phyloP scores from a whole-genome alignment of 2,329 filamentous ascomycete genomes.

The Fusarium caatingaense region DNA sequence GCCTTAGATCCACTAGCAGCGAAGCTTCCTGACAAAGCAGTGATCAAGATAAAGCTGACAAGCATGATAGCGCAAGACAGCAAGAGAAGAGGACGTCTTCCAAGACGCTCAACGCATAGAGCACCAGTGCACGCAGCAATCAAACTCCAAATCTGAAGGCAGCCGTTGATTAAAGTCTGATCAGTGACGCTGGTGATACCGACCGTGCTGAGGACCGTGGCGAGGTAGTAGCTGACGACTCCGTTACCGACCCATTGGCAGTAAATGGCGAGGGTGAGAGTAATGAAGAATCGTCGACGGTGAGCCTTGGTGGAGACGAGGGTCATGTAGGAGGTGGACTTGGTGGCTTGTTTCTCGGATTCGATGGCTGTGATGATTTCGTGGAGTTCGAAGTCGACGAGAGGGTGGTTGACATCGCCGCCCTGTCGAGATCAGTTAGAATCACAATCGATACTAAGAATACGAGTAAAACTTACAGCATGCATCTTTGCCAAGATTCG shows the following conservation, averaged over 20 bases:
- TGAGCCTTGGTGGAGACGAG: slow-evolving; percentile 14
- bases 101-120: neutral
- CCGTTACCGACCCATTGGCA: slow-evolving; percentile 24
- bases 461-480: neutral
- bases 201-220: slow-evolving; percentile 2
- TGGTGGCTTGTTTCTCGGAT: slow-evolving; percentile 12
- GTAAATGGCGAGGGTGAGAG: slow-evolving; percentile 6
- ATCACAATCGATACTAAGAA: too few species aligned
- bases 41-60: slow-evolving; percentile 17
- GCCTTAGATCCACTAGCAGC: slow-evolving; percentile 9
- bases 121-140: slow-evolving; percentile 14
- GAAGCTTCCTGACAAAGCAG: slow-evolving; percentile 17
- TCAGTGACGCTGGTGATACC: slow-evolving; percentile 22
- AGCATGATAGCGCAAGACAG: slow-evolving; percentile 14
- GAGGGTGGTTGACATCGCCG: slow-evolving; percentile 10
- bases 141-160: slow-evolving; percentile 22
- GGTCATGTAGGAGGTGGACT: slow-evolving; percentile 12
- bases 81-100: slow-evolving; percentile 15
- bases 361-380: slow-evolving; percentile 23
- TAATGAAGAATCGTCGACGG: slow-evolving; percentile 19
- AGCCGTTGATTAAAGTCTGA: slow-evolving; percentile 21
- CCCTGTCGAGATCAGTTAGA: neutral
- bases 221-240: slow-evolving; percentile 23
- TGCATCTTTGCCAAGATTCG: slow-evolving; percentile 1
- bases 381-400: slow-evolving; percentile 20